phyloP scores from a whole-genome alignment of 768 basidiomycete species.

The Termitomyces eurrhizus region DNA sequence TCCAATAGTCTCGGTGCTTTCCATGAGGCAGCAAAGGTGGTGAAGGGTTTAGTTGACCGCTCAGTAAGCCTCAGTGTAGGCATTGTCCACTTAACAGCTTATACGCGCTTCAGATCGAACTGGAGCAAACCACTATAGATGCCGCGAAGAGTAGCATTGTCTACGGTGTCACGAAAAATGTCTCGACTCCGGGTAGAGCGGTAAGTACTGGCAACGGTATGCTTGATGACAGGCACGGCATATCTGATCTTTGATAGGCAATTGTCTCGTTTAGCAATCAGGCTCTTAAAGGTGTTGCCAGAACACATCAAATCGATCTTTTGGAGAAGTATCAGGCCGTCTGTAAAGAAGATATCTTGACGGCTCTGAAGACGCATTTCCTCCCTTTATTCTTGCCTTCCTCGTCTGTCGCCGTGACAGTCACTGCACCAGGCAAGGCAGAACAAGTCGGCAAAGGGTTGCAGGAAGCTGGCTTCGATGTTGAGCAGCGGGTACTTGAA shows the following conservation, averaged over 20 bases:
- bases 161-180: constrained; percentile 71
- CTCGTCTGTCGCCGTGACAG: constrained; percentile 75
- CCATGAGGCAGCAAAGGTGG: constrained; percentile 72
- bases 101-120: constrained; percentile 51
- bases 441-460: constrained; percentile 68
- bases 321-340: constrained; percentile 78
- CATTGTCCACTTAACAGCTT: neutral
- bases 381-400: constrained; percentile 79
- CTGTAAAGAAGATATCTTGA: constrained; percentile 72
- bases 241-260: constrained; percentile 45
- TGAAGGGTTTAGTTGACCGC: constrained; percentile 78
- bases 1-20: constrained; percentile 79
- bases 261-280: constrained; percentile 84
- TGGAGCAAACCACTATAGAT: constrained; percentile 80
- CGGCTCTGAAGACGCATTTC: constrained; percentile 67
- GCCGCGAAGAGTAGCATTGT: constrained; percentile 92
- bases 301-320: constrained; percentile 71
- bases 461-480: constrained; percentile 65
- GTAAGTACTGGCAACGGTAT: constrained; percentile 41
- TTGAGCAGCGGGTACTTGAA: constrained; percentile 68
- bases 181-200: constrained; percentile 84
- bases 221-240: neutral
- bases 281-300: constrained; percentile 79
- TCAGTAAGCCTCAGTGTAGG: constrained; percentile 45
- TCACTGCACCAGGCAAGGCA: constrained; percentile 78